phyloP scores from a whole-genome alignment of 257 asterid genomes.

The Jacaranda copaia region DNA sequence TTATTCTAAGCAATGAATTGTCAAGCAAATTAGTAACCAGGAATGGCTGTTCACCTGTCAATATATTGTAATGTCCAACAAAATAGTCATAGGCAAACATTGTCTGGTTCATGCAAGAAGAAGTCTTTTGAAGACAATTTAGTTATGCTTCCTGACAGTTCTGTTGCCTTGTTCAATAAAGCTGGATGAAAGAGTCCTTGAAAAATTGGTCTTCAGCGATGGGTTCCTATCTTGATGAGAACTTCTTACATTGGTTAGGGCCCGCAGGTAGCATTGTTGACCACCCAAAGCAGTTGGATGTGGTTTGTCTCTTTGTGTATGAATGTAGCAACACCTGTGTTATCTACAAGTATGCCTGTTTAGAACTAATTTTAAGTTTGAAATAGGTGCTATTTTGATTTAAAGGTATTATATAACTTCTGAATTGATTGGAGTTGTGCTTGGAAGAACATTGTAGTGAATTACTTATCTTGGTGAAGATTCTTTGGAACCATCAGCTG shows the following conservation, averaged over 20 bases:
- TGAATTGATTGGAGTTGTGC: not conserved
- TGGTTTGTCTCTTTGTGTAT: not conserved
- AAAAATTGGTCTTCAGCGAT: constrained; percentile 6
- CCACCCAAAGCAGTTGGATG: not conserved
- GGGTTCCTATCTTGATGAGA: not conserved
- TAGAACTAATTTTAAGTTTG: not conserved
- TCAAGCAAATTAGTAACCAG: not conserved
- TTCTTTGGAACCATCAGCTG: not conserved
- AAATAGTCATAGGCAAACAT: not conserved
- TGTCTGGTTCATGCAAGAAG: not conserved
- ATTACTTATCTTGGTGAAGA: not conserved
- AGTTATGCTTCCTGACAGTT: not conserved
- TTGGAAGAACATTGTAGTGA: not conserved
- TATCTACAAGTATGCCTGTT: constrained; percentile 2
- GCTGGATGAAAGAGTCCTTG: not conserved
- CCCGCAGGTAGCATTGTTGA: not conserved
- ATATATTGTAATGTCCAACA: not conserved
- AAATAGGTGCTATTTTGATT: not conserved
- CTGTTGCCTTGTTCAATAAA: constrained; percentile 14
- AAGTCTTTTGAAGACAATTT: not conserved
- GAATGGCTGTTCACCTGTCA: not conserved
- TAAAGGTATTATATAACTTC: not conserved
- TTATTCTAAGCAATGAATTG: not conserved
- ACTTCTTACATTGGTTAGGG: not conserved
- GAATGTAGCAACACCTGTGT: not conserved